Conservation (phyloP, 495 filamentous ascomycete species). For the Chaetomium fimeti region DNA sequence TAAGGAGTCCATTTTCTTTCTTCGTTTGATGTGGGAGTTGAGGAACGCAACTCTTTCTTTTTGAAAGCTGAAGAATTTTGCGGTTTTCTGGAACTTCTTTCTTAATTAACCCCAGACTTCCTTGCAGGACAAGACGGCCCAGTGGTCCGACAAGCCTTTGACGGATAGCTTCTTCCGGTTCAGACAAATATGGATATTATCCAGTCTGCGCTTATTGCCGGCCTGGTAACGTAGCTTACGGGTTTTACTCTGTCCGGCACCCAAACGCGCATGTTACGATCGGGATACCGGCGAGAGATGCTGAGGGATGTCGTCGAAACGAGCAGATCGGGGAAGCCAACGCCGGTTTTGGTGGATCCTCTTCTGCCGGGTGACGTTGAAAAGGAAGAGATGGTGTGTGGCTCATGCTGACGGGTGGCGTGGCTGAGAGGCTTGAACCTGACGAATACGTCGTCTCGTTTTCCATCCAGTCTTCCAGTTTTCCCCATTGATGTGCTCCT, state of each 20-base stretch:
- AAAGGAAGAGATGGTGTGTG: background rate
- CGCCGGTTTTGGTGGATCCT: background rate
- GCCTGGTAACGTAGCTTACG: background rate
- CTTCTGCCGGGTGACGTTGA: background rate
- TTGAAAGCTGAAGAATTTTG: background rate
- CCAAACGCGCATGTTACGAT: background rate
- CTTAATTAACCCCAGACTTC: background rate
- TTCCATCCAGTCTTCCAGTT: background rate
- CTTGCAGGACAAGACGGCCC: background rate
- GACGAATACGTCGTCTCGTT: background rate
- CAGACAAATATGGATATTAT: constrained; percentile 3
- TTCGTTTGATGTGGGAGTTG: background rate
- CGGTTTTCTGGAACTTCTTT: background rate
- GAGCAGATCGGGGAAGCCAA: constrained; percentile 1
- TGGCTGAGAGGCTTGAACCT: background rate
- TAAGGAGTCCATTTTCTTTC: background rate
- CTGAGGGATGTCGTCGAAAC: background rate
- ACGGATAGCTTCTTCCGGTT: background rate
- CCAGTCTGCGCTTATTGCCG: background rate
- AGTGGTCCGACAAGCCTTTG: background rate
- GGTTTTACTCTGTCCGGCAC: too few relatives aligned
- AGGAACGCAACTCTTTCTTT: background rate
- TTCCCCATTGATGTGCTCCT: background rate
- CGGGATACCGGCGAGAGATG: background rate
- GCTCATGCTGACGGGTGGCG: constrained; percentile 2